phyloP scores from a whole-genome alignment of 1,284 basidiomycete species.

The Sporisorium graminicola region DNA sequence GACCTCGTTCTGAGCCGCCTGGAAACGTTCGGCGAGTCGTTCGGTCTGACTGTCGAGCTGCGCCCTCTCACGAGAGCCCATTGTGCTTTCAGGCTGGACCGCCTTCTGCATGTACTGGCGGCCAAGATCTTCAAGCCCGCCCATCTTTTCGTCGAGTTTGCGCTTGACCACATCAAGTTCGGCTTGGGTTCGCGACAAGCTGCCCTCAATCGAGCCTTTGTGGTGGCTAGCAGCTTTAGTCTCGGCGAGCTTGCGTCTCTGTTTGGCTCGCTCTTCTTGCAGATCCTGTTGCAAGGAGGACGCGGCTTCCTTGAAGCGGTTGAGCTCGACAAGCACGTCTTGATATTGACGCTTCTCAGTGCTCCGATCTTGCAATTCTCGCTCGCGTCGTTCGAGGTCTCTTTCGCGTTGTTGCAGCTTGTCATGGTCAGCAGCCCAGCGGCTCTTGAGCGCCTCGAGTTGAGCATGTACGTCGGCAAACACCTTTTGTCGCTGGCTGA shows the following conservation, averaged over 20 bases:
- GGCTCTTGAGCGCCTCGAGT: slow-evolving; percentile 50
- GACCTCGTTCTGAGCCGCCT: slow-evolving; percentile 40
- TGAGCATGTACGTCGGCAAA: slow-evolving; percentile 49
- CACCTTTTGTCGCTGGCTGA: slow-evolving; percentile 37
- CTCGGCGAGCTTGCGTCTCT: slow-evolving; percentile 35
- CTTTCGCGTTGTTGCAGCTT: slow-evolving; percentile 43
- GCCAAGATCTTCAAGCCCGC: slow-evolving; percentile 35
- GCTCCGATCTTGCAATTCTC: slow-evolving; percentile 45
- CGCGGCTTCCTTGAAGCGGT: slow-evolving; percentile 40
- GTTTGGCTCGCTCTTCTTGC: slow-evolving; percentile 37
- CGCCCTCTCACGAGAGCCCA: slow-evolving; percentile 14
- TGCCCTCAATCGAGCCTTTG: slow-evolving; percentile 42
- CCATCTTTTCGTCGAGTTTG: slow-evolving; percentile 49
- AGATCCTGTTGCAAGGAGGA: slow-evolving; percentile 44
- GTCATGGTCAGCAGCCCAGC: slow-evolving; percentile 49
- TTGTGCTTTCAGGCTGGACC: slow-evolving; percentile 11
- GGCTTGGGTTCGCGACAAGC: slow-evolving; percentile 34
- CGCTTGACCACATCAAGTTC: slow-evolving; percentile 44
- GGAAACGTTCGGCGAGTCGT: slow-evolving; percentile 44
- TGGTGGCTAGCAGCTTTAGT: slow-evolving; percentile 29
- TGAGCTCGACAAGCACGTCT: slow-evolving; percentile 40
- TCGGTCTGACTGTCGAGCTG: slow-evolving; percentile 30
- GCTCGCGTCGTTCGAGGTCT: slow-evolving; percentile 44
- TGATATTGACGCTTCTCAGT: slow-evolving; percentile 38
- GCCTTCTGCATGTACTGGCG: slow-evolving; percentile 35